Base-by-base conservation (phyloP, 2,329 filamentous ascomycete species). In the Claviceps africana region DNA sequence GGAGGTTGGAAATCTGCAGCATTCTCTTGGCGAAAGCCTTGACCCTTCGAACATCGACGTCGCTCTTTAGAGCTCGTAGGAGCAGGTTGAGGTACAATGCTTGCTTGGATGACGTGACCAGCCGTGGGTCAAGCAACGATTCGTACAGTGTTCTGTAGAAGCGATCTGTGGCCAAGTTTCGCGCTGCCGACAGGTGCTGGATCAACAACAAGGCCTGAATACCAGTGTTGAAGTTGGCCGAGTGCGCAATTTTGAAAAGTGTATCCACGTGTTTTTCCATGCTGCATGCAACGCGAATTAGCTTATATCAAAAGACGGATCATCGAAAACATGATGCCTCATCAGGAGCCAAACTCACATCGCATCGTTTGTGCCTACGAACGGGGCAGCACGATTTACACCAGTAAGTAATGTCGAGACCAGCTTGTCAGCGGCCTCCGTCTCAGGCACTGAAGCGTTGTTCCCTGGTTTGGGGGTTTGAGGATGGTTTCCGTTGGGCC, bases 161-260 rank as follows among this genome's bases (percentile, higher is more conserved):
- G 55, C 93, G 81, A 62, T 98, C 93, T 13, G 85, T 83, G 4
- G 85, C 84, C 51, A 91, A 75, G 61, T 90, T 85, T 64, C 93
- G 88, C 3, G 83, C 80, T 1, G 82, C 75, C 0, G 89, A 87
- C 30, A 98, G 78, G 66, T 97, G 93, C 65, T 97, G 93, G 58
- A 98, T 94, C 47, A 98, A 74, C 71, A 95, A 85, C 57, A 98
- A 78, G 35, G 93, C 91, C 68, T 98, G 93, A 39, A 98, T 88
- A 64, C 89, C 93, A 1, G 93, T 98, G 70, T 97, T 98, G 77
- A 98, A 97, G 68, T 98, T 98, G 53, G 91, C 88, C 1, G 91
- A 97, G 69, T 98, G 93, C 0, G 93, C 95, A 61, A 98, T 93
- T 61, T 82, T 84, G 77, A 96, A 98, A 28, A 98, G 77, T 3